phyloP scores from a whole-genome alignment of 768 basidiomycete genomes.

The Fibroporia radiculosa region DNA sequence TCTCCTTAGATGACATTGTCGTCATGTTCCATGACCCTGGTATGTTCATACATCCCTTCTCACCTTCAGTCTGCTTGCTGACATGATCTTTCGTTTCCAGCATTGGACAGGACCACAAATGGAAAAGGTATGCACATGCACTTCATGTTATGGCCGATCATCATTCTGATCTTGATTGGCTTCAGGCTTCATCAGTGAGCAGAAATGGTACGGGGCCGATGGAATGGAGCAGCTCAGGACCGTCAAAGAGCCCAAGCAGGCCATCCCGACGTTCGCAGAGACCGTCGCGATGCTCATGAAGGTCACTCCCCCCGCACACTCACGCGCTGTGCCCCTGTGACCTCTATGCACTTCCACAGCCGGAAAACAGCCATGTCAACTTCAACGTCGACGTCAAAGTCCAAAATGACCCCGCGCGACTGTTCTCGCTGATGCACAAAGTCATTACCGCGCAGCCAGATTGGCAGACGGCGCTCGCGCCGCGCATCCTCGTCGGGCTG shows the following conservation, averaged over 20 bases:
- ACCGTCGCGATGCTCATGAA: constrained; percentile 76
- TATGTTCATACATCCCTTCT: constrained; percentile 27
- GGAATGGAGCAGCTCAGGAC: constrained; percentile 78
- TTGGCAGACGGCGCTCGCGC: constrained; percentile 73
- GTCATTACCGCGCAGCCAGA: constrained; percentile 54
- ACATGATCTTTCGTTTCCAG: constrained; percentile 18
- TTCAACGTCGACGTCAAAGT: constrained; percentile 93
- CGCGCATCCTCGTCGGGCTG: constrained; percentile 72
- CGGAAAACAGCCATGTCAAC: constrained; percentile 67
- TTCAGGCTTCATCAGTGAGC: constrained; percentile 48
- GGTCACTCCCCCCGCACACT: constrained; percentile 26
- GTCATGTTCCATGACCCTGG: constrained; percentile 96
- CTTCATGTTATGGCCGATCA: background rate
- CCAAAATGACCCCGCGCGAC: constrained; percentile 81
- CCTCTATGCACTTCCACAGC: constrained; percentile 27
- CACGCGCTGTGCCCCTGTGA: background rate
- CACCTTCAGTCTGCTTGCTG: background rate
- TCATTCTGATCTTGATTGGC: background rate
- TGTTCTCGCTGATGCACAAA: constrained; percentile 73
- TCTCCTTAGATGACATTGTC: constrained; percentile 77
- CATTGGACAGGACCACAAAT: constrained; percentile 74
- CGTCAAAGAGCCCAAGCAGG: constrained; percentile 70
- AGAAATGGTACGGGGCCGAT: constrained; percentile 36
- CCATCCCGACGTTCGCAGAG: constrained; percentile 87
- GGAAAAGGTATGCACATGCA: constrained; percentile 44